These are phyloP conservation scores for Bimuria novae-zelandiae DNA, from an alignment of 2,329 filamentous ascomycete genomes.

Conservation along the genomic window DNA sequence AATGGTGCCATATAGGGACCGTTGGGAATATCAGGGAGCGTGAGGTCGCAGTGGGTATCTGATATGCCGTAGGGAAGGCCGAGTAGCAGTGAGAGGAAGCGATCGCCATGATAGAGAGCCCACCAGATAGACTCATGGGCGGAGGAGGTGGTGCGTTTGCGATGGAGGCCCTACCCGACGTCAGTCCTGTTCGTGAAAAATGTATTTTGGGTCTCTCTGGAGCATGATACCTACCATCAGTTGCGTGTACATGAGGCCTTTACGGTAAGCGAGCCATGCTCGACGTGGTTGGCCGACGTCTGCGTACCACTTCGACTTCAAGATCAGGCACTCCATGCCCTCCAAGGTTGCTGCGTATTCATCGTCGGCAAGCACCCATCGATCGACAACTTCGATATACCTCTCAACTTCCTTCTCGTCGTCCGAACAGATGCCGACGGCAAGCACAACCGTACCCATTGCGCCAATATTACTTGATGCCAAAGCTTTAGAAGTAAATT, in stretches of 20 bases:
- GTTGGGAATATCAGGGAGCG: constrained; percentile 29
- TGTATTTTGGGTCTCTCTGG: background rate
- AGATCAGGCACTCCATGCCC: constrained; percentile 57
- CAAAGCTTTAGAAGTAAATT: constrained; percentile 52
- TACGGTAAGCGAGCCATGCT: constrained; percentile 58
- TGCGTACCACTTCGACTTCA: constrained; percentile 58
- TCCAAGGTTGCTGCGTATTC: constrained; percentile 57
- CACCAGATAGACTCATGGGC: constrained; percentile 48
- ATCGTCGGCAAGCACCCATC: constrained; percentile 55
- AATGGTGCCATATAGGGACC: constrained; percentile 37
- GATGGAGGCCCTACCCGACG: constrained; percentile 41
- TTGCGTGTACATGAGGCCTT: constrained; percentile 58
- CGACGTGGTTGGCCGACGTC: constrained; percentile 61
- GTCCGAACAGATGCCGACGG: constrained; percentile 46
- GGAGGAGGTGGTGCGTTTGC: constrained; percentile 39
- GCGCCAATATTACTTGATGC: constrained; percentile 48
- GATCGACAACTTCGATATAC: constrained; percentile 54
- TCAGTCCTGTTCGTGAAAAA: constrained; percentile 19
- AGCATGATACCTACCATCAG: constrained; percentile 51
- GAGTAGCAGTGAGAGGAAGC: constrained; percentile 58
- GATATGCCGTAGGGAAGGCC: constrained; percentile 56
- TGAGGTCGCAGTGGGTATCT: constrained; percentile 46
- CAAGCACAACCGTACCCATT: constrained; percentile 44
- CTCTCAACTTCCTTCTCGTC: constrained; percentile 51
- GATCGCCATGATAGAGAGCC: constrained; percentile 51